Percentiles rank a stretch among this genome's conserved stretches.
Conservation (phyloP, 176 grass and related monocot genomes). For the Pontederia paniculata region DNA sequence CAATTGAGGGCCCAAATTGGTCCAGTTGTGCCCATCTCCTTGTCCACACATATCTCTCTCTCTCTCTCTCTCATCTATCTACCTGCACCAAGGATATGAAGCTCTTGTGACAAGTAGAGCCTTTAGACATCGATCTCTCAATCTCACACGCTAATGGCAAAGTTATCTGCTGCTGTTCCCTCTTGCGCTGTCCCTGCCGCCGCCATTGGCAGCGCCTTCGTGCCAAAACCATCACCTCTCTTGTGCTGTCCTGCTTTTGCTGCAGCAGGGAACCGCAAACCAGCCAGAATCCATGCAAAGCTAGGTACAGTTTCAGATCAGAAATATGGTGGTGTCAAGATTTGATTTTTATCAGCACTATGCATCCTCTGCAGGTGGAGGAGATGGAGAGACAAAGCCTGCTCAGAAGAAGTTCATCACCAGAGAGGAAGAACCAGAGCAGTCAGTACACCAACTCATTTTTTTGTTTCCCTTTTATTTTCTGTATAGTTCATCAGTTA, state of each 20-base stretch:
- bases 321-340: not conserved
- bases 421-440: conserved; percentile 79
- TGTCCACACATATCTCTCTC: too few relatives aligned
- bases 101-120: too few relatives aligned
- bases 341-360: not conserved
- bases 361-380: conserved; percentile 18
- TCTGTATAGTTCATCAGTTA: not conserved
- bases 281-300: conserved; percentile 5
- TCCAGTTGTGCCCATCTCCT: too few relatives aligned
- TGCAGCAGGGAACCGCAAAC: not conserved
- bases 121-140: too few relatives aligned
- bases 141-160: not conserved
- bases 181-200: not conserved
- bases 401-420: conserved; percentile 92
- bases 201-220: not conserved
- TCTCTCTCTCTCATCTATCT: too few relatives aligned
- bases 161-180: not conserved
- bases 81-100: too few relatives aligned
- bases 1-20: too few relatives aligned
- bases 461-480: not conserved
- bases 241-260: not conserved
- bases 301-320: not conserved
- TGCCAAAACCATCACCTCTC: not conserved
- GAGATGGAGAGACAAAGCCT: conserved; percentile 56
- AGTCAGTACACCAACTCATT: too few relatives aligned